Conservation (phyloP, 1,139 yeast genomes). For the Meyerozyma guilliermondii region DNA sequence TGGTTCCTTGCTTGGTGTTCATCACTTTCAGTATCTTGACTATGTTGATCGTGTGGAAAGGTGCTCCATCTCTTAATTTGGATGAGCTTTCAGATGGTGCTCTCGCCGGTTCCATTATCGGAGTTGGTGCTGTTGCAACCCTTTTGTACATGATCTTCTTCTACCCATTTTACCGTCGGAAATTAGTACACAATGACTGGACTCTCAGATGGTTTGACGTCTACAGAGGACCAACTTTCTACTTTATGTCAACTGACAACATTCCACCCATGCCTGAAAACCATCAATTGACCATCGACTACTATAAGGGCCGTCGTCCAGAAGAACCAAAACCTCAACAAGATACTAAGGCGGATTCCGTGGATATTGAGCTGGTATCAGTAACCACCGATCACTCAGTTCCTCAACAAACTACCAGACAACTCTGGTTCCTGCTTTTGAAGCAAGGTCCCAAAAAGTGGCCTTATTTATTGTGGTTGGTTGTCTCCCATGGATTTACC, state of each 20-base stretch:
- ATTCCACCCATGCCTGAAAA: conserved; percentile 69
- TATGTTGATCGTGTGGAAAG: conserved; percentile 62
- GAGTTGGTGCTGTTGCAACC: conserved; percentile 57
- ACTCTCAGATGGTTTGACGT: conserved; percentile 56
- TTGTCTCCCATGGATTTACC: conserved; percentile 56
- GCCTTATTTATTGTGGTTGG: conserved; percentile 46
- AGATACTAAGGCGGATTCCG: conserved; percentile 6
- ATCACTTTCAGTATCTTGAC: conserved; percentile 60
- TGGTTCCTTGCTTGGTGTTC: conserved; percentile 61
- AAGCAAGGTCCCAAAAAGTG: conserved; percentile 47
- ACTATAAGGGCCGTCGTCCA: conserved; percentile 57
- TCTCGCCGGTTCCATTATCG: conserved; percentile 52
- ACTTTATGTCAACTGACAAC: conserved; percentile 49
- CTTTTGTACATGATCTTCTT: conserved; percentile 49
- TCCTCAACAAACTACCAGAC: conserved; percentile 27
- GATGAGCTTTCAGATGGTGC: conserved; percentile 47
- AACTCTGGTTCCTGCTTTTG: conserved; percentile 39
- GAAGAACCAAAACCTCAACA: conserved; percentile 14
- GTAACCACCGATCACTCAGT: conserved; percentile 13
- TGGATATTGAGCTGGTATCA: conserved; percentile 9
- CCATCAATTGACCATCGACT: conserved; percentile 51
- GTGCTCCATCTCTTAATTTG: conserved; percentile 62
- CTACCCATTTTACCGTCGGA: conserved; percentile 61
- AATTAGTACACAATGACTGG: conserved; percentile 62
- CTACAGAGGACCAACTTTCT: conserved; percentile 53